These are phyloP conservation scores for Termitomyces sp. DNA, from an alignment of 768 basidiomycete species.

Conservation along the genomic window DNA sequence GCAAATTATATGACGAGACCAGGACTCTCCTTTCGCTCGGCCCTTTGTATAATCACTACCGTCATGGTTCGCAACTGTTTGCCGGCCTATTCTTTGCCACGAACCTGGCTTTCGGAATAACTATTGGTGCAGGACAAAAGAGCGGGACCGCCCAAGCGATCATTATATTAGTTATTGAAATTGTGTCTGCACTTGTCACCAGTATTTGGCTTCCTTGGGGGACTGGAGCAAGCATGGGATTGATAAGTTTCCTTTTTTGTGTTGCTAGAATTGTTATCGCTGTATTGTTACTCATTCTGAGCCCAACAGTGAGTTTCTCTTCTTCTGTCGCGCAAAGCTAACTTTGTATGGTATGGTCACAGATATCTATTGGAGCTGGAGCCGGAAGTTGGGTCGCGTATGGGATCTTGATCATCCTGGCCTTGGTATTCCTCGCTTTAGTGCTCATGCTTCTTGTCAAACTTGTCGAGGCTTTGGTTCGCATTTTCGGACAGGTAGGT, in stretches of 20 bases:
- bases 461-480: conserved; percentile 74
- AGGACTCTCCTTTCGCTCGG: conserved; percentile 86
- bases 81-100: conserved; percentile 74
- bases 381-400: conserved; percentile 93
- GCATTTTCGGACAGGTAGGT: conserved; percentile 68
- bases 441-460: conserved; percentile 80
- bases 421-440: conserved; percentile 80
- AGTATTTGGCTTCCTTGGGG: conserved; percentile 97
- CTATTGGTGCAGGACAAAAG: conserved; percentile 84
- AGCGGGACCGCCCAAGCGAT: conserved; percentile 91
- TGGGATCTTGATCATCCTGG: conserved; percentile 80
- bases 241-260: conserved; percentile 90
- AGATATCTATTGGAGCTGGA: conserved; percentile 81
- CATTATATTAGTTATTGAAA: conserved; percentile 84
- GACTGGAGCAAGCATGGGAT: conserved; percentile 93
- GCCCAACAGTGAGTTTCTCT: conserved; percentile 64
- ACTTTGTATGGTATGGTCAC: conserved; percentile 7
- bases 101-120: conserved; percentile 77
- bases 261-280: conserved; percentile 87
- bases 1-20: conserved; percentile 93
- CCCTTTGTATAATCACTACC: conserved; percentile 92
- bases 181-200: conserved; percentile 80
- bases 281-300: conserved; percentile 85
- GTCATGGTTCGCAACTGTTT: conserved; percentile 87
- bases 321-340: conserved; percentile 7